Conservation (phyloP, 306 rosid genomes). For the Glycyrrhiza uralensis region DNA sequence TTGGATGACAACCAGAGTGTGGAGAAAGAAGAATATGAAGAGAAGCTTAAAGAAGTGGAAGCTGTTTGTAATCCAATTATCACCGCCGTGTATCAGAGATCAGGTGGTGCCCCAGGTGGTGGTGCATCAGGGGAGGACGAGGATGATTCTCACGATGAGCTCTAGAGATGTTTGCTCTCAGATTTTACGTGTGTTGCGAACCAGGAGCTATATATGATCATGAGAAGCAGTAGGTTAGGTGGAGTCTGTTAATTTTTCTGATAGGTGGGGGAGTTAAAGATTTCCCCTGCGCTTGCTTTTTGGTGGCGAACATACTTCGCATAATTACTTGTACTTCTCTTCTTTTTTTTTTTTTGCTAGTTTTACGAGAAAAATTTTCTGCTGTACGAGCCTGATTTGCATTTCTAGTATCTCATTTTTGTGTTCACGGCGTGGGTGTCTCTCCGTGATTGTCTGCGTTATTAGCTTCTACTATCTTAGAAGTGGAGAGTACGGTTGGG, state of each 20-base stretch:
- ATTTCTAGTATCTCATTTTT: neutral
- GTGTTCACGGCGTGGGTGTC: neutral
- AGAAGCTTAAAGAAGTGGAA: slow-evolving; percentile 93
- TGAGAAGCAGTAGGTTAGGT: slow-evolving; percentile 39
- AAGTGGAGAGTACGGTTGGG: neutral
- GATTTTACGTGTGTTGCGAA: neutral
- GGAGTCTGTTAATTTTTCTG: slow-evolving; percentile 43
- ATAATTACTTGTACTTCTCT: slow-evolving; percentile 31
- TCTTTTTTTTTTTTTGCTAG: neutral
- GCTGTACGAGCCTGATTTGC: neutral
- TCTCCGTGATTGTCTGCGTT: neutral
- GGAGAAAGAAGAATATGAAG: slow-evolving; percentile 93
- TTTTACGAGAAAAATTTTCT: slow-evolving; percentile 23
- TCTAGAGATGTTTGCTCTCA: slow-evolving; percentile 38
- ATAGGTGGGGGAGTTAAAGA: slow-evolving; percentile 35
- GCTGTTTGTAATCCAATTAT: slow-evolving; percentile 96
- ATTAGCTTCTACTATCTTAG: neutral
- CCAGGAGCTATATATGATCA: slow-evolving; percentile 22
- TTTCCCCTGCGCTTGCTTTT: slow-evolving; percentile 40
- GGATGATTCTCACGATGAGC: slow-evolving; percentile 89
- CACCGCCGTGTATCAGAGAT: slow-evolving; percentile 77
- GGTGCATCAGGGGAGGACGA: slow-evolving; percentile 64
- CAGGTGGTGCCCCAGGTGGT: slow-evolving; percentile 85
- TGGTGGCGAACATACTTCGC: slow-evolving; percentile 35
- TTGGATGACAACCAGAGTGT: slow-evolving; percentile 84